These are phyloP conservation scores for Beauveria brongniartii DNA, from an alignment of 2,329 filamentous ascomycete genomes.

Conservation along the genomic window DNA sequence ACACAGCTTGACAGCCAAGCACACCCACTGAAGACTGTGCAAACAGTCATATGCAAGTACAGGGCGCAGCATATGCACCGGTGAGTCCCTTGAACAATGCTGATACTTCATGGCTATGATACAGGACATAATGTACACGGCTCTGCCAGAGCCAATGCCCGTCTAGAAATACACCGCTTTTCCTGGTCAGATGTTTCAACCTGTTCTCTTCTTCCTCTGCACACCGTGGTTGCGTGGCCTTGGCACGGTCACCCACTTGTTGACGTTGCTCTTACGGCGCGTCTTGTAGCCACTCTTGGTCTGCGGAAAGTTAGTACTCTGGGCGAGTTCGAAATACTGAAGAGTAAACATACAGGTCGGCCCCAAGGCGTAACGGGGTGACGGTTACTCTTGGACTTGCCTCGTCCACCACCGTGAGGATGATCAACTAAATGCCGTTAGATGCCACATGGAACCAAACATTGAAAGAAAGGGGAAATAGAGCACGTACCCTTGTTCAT, in stretches of 20 bases:
- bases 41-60: neutral
- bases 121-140: conserved; percentile 11
- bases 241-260: conserved; percentile 82
- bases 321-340: neutral
- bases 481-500: conserved; percentile 80
- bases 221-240: conserved; percentile 87
- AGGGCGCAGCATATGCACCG: neutral
- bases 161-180: conserved; percentile 2
- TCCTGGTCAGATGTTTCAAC: neutral
- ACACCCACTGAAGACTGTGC: too few species aligned
- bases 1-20: neutral
- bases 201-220: conserved; percentile 55
- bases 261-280: conserved; percentile 76
- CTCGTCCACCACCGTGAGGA: conserved; percentile 96
- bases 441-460: neutral
- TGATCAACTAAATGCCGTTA: conserved; percentile 59
- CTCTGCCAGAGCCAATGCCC: conserved; percentile 9
- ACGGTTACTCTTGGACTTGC: conserved; percentile 98
- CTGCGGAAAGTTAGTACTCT: conserved; percentile 30
- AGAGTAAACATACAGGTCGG: conserved; percentile 62
- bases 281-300: conserved; percentile 91
- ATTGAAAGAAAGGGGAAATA: neutral
- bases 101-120: conserved; percentile 8
- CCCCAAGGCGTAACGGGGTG: conserved; percentile 96
- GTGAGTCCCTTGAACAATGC: neutral